Base-by-base conservation (phyloP, 2,329 filamentous ascomycete species). In the Ceratocystis colombiana region DNA sequence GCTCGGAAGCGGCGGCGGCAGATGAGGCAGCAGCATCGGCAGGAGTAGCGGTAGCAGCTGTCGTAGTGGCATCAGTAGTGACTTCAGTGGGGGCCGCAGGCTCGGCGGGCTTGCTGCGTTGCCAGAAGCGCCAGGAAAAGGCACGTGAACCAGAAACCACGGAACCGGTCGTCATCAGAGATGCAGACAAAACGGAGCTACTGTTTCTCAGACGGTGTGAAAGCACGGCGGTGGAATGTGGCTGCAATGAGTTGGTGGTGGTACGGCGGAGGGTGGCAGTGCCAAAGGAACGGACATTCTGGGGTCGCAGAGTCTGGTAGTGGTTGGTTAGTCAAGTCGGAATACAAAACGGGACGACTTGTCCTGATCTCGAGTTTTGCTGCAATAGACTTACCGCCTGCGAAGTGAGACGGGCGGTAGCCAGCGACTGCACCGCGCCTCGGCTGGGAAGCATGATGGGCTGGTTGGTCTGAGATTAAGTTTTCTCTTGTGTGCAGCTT, bases 371-470 rank as follows among this genome's bases (percentile, higher is more conserved):
- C 17, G 6, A 15, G 48, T 12, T 10, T 7, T 10, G 48, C 20
- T 25, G 48, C 20, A 53, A 25, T 15, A 17, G 20, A 68, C 73
- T 41, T 72, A 76, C 74, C 25, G 71, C 70, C 72, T 71, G 73
- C 65, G 68, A 70, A 17, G 70, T 70, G 33, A 73, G 59, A 65
- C 72, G 73, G 70, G 72, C 74, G 69, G 75, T 73, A 69, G 76
- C 73, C 66, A 77, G 68, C 64, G 76, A 75, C 69, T 75, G 75
- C 70, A 74, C 73, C 71, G 77, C 73, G 71, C 76, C 77, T 76
- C 77, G 76, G 69, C 77, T 78, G 67, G 77, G 76, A 72, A 79
- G 74, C 77, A 79, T 79, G 67, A 70, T 74, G 73, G 70, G 28
- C 17, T 12, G n/a, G 25, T 25, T 25, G 20, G 48, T 22, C 37